phyloP scores from a whole-genome alignment of 2,329 filamentous ascomycete genomes.

The Ambrosiella beaveri region DNA sequence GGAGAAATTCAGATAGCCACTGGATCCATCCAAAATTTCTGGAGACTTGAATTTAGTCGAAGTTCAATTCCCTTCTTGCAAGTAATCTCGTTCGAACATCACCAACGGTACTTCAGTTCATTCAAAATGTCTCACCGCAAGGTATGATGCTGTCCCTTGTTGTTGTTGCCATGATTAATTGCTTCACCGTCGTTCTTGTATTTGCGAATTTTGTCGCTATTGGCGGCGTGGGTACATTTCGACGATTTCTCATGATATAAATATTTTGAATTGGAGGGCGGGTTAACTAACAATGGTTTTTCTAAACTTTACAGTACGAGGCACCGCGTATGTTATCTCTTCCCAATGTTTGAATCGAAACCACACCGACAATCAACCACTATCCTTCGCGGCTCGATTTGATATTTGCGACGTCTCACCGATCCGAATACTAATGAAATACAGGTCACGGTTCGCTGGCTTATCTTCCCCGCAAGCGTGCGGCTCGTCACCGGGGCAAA shows the following conservation, averaged over 20 bases:
- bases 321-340: conserved; percentile 50
- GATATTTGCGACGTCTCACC: not conserved
- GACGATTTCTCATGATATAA: not conserved
- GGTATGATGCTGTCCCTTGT: conserved; percentile 11
- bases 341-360: not conserved
- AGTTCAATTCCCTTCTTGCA: conserved; percentile 5
- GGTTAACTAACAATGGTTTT: not conserved
- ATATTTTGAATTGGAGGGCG: not conserved
- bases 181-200: no score
- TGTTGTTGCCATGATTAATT: not conserved
- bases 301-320: conserved; percentile 33
- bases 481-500: conserved; percentile 86
- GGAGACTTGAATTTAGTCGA: conserved; percentile 8
- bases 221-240: no score
- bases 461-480: conserved; percentile 79
- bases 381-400: not conserved
- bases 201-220: no score
- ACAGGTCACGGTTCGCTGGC: conserved; percentile 67
- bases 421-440: conserved; percentile 4
- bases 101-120: conserved; percentile 12
- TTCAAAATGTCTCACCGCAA: conserved; percentile 15
- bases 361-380: not conserved
- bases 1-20: conserved; percentile 6
- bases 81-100: conserved; percentile 10
- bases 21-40: conserved; percentile 10